Base-by-base conservation (phyloP, 768 basidiomycete genomes). In the Boletus reticulatus region DNA sequence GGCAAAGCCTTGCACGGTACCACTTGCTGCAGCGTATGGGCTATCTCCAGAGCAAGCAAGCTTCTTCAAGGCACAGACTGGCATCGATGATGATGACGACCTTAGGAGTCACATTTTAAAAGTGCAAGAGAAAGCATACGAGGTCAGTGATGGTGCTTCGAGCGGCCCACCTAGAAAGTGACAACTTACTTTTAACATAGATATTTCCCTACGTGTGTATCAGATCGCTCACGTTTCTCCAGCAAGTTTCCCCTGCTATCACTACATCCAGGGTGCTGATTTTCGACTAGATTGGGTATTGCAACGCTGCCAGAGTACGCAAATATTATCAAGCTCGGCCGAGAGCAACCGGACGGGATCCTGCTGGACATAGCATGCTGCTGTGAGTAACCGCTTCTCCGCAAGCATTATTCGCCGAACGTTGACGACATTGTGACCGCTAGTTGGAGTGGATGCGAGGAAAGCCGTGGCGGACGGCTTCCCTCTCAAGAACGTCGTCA, bases 361-460 rank as follows among this genome's bases (percentile, higher is more conserved):
- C 67, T 79, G 24, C 66, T 81, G 9, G 80, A 81, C 42, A 64
- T 80, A 9, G 80, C 75, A 5, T 79, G 78, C 56, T 78, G 77
- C 57, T 71, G 78, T 80, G 54, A 55, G 74, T 62, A n/a, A n/a
- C n/a, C n/a, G n/a, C n/a, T n/a, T 14, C 27, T n/a, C 3, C 7
- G 1, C 7, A 0, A n/a, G n/a, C n/a, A n/a, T n/a, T n/a, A n/a
- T n/a, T 29, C 29, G 2, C 9, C 24, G 14, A 32, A 17, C 10
- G 2, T 9, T 52, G 20, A 51, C 27, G 19, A n/a, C 44, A 12
- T 44, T 19, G 12, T 19, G 36, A 31, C 22, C 4, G 34, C 43
- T 37, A 38, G 67, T 69, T 41, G 65, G 67, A 20, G 65, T 56
- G 39, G 79, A 80, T 50, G 62, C 71, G 20, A 69, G 78, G 27